Evolutionary conservation across 2,329 filamentous ascomycete genomes (phyloP).

Genomic region (Talaromyces sp.): DNA sequence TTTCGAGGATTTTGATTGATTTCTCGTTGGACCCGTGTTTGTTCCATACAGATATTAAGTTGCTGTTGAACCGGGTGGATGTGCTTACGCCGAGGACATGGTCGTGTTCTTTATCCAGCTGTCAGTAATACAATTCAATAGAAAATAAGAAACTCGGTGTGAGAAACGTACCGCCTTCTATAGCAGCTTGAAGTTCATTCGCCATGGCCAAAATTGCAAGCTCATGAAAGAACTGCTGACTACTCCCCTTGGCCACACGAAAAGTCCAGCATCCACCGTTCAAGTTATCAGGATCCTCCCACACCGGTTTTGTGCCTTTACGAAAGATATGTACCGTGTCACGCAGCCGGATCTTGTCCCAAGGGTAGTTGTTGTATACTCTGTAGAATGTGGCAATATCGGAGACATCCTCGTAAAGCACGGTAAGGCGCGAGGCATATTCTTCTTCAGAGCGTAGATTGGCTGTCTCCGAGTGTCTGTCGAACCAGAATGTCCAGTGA

Average conservation of each 20-base stretch:
- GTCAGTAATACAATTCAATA: constrained; percentile 1
- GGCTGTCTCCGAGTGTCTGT: constrained; percentile 30
- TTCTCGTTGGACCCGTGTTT: constrained; percentile 74
- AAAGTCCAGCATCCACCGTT: constrained; percentile 90
- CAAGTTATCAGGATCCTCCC: constrained; percentile 82
- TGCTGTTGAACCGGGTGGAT: constrained; percentile 80
- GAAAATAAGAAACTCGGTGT: constrained; percentile 12
- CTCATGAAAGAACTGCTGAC: constrained; percentile 44
- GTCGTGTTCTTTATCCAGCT: constrained; percentile 58
- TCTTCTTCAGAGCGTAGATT: neutral
- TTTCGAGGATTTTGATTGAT: constrained; percentile 68
- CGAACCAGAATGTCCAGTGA: constrained; percentile 44
- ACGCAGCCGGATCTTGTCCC: constrained; percentile 68
- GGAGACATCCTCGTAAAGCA: constrained; percentile 34
- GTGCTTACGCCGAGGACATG: constrained; percentile 82
- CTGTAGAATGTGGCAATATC: constrained; percentile 60
- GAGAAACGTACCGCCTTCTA: constrained; percentile 67
- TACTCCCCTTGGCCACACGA: constrained; percentile 69
- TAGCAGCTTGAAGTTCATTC: constrained; percentile 48
- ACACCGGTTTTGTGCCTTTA: constrained; percentile 67
- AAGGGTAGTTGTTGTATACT: constrained; percentile 74
- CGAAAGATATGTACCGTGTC: constrained; percentile 78
- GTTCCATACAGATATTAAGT: constrained; percentile 90
- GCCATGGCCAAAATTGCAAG: constrained; percentile 29
- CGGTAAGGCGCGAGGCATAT: constrained; percentile 21